Evolutionary conservation across 805 yeast species (phyloP), one percentile per base, ranked within the genome.

Genomic region (Zygotorulaspora florentina): DNA sequence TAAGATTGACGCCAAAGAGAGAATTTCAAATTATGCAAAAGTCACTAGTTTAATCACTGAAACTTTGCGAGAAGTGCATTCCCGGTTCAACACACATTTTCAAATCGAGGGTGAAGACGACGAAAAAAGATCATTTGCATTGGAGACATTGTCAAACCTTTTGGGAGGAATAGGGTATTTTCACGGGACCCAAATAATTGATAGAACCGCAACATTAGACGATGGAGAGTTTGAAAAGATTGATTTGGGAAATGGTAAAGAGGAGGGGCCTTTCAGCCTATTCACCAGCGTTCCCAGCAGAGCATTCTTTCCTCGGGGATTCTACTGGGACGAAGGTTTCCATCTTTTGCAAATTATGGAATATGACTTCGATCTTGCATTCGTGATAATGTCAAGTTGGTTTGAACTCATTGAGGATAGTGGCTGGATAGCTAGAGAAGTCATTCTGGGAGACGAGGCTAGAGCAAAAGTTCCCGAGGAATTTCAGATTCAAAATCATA

Each of bases 281-380:
- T 87, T 89, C 57, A 77, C 93, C 0, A 73, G 88, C 17, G 93
- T 88, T 28, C 99, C 99, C 2, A 87, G 96, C 40, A 75, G 99
- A 42, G 87, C 96, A 0, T 87, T 87, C 59, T 93, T 93, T 66
- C 98, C 99, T 3, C 76, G 99, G 52, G 99, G 99, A 0, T 93
- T 93, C 60, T 88, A 87, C 61, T 93, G 99, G 99, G 99, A 93
- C 66, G 99, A 93, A 67, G 99, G 99, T 0, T 93, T 93, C 66
- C 96, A 91, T 64, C 71, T 91, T 48, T 70, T 90, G 34, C 95
- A 95, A 7, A 70, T 93, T 31, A 65, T 86, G 55, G 83, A 84
- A 39, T 90, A 84, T 61, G 98, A 93, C 65, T 74, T 86, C 12
- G 96, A 87, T 58, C 70, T 90, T 36, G 87, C 81, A 0, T 71